A percentile compares a stretch with the other conserved stretches of the same genome.
Conservation (phyloP, 495 filamentous ascomycete genomes). For the Penicillium cinerascens region DNA sequence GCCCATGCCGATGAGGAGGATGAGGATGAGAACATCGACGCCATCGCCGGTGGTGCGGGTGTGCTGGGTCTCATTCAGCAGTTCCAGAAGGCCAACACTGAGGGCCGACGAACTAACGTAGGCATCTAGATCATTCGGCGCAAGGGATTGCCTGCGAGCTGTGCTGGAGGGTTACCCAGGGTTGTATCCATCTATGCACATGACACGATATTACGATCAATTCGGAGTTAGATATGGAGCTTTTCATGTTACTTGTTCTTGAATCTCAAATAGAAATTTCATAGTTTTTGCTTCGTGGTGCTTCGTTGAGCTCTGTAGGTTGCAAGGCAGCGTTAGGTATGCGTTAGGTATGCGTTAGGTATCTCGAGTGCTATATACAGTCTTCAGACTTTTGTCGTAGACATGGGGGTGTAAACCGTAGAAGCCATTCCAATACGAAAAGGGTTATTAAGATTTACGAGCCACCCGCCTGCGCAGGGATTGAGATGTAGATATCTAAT, state of each 20-base stretch:
- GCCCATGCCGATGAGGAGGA: conserved; percentile 46
- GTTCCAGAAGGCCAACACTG: conserved; percentile 80
- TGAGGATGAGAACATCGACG: conserved; percentile 49
- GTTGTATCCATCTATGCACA: not conserved
- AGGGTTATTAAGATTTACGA: no score
- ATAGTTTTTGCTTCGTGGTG: not conserved
- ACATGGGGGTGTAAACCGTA: not conserved
- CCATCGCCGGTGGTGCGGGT: conserved; percentile 45
- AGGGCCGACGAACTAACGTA: conserved; percentile 47
- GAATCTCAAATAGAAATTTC: not conserved
- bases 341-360: no score
- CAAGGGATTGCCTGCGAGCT: not conserved
- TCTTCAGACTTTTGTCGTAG: not conserved
- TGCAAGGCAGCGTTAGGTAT: no score
- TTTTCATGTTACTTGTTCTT: not conserved
- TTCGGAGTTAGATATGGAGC: not conserved
- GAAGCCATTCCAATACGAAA: no score
- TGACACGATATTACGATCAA: not conserved
- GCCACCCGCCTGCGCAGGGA: no score
- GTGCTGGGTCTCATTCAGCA: conserved; percentile 87
- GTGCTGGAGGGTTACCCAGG: not conserved
- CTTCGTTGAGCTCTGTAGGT: not conserved
- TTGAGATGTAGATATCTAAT: no score
- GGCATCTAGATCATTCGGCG: conserved; percentile 27
- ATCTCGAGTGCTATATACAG: not conserved